These are phyloP conservation scores for Acacia melanoxylon DNA, from an alignment of 306 rosid genomes.

Conservation along the genomic window DNA sequence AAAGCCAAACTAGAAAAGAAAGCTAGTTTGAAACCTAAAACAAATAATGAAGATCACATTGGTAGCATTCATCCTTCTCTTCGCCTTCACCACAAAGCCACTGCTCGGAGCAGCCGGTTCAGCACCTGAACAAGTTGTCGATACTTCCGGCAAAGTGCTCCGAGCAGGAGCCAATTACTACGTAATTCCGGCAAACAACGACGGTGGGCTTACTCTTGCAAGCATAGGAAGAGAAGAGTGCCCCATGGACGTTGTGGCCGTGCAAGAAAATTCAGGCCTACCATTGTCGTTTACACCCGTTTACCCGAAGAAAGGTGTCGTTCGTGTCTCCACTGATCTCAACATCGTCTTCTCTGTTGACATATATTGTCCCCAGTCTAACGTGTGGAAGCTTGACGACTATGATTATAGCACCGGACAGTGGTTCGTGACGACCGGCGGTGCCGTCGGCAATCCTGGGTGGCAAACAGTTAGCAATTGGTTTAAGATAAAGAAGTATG, in stretches of 20 bases:
- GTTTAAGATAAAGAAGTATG: slow-evolving; percentile 57
- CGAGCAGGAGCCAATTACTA: slow-evolving; percentile 22
- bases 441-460: slow-evolving; percentile 40
- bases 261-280: not conserved
- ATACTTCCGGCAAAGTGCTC: slow-evolving; percentile 35
- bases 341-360: slow-evolving; percentile 41
- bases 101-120: slow-evolving; percentile 14
- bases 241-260: slow-evolving; percentile 45
- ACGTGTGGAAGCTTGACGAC: slow-evolving; percentile 45
- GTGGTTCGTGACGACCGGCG: slow-evolving; percentile 38
- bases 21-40: not conserved
- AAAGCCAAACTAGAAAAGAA: not conserved
- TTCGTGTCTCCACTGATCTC: slow-evolving; percentile 41
- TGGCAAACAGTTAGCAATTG: slow-evolving; percentile 32
- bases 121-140: slow-evolving; percentile 33
- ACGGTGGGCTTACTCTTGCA: slow-evolving; percentile 41
- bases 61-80: slow-evolving; percentile 30
- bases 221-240: slow-evolving; percentile 19
- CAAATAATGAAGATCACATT: not conserved
- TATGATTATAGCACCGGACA: slow-evolving; percentile 9
- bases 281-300: slow-evolving; percentile 27
- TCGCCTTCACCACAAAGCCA: slow-evolving; percentile 26
- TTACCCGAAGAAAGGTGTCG: slow-evolving; percentile 32
- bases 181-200: slow-evolving; percentile 27
- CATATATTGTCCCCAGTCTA: slow-evolving; percentile 27